Evolutionary conservation across 495 filamentous ascomycete genomes (phyloP).

Genomic region (Neurospora sp.): DNA sequence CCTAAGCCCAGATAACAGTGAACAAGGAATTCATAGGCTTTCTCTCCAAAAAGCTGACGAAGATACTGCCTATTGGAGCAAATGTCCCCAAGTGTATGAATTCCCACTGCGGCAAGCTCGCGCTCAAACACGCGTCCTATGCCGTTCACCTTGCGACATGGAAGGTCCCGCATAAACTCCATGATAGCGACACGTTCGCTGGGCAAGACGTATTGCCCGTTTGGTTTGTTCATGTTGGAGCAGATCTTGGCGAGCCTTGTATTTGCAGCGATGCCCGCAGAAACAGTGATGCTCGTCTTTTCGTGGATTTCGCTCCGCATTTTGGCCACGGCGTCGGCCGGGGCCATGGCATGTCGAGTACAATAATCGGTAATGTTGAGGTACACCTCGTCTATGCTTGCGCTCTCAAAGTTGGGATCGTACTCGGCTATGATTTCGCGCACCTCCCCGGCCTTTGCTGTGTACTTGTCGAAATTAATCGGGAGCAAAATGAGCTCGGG

Average conservation of each 20-base stretch:
- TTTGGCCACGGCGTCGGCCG: constrained; percentile 63
- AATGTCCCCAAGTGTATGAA: constrained; percentile 86
- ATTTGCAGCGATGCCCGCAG: constrained; percentile 89
- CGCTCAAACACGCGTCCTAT: constrained; percentile 90
- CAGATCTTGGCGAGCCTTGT: constrained; percentile 89
- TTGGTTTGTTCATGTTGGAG: constrained; percentile 92
- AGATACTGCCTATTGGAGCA: constrained; percentile 65
- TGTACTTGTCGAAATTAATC: constrained; percentile 85
- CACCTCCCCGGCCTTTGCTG: constrained; percentile 79
- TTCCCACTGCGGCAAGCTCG: constrained; percentile 76
- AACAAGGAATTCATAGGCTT: constrained; percentile 78
- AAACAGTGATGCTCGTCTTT: constrained; percentile 79
- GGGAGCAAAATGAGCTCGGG: constrained; percentile 77
- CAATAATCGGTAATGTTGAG: constrained; percentile 92
- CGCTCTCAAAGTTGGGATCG: constrained; percentile 83
- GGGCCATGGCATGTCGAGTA: constrained; percentile 49
- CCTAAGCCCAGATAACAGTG: constrained; percentile 80
- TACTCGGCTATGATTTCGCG: constrained; percentile 74
- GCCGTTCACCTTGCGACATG: constrained; percentile 85
- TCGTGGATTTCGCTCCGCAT: constrained; percentile 70
- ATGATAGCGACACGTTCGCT: constrained; percentile 64
- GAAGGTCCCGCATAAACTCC: constrained; percentile 73
- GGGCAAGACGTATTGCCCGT: constrained; percentile 75
- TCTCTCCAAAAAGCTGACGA: constrained; percentile 73
- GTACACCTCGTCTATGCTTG: constrained; percentile 93